Evolutionary conservation across 192 early-diverging fungal species (phyloP).

Genomic region (Mortierella alpina): DNA sequence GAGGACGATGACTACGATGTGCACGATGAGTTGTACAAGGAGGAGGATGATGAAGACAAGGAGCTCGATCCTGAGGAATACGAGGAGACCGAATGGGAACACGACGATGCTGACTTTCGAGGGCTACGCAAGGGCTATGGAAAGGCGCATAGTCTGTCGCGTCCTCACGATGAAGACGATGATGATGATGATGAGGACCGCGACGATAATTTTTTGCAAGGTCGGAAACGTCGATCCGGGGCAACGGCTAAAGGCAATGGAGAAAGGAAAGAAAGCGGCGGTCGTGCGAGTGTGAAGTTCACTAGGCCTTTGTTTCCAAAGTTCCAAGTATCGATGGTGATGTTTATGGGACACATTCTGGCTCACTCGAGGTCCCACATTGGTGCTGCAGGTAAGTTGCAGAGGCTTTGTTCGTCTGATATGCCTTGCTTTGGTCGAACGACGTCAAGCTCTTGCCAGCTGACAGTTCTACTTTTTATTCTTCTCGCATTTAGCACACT

Average conservation of each 20-base stretch:
- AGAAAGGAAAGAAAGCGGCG: neutral
- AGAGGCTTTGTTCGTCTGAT: neutral
- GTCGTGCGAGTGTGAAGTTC: neutral
- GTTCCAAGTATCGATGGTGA: constrained; percentile 53
- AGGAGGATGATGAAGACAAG: constrained; percentile 21
- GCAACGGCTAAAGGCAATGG: neutral
- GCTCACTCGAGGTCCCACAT: constrained; percentile 63
- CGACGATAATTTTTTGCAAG: constrained; percentile 7
- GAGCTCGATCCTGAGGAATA: constrained; percentile 15
- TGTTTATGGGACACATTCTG: constrained; percentile 73
- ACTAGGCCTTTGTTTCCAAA: neutral
- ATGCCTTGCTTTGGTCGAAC: neutral
- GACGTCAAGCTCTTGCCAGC: neutral
- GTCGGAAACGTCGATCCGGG: too few species aligned
- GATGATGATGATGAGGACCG: constrained; percentile 12
- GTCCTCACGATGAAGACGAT: constrained; percentile 1
- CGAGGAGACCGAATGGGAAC: constrained; percentile 37
- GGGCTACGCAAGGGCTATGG: constrained; percentile 5
- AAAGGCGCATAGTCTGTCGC: neutral
- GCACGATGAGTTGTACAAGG: constrained; percentile 36
- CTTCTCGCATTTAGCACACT: constrained; percentile 55
- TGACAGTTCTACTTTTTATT: neutral
- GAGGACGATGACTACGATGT: constrained; percentile 39
- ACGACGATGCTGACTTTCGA: constrained; percentile 10
- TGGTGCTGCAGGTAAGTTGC: constrained; percentile 65